Evolutionary conservation across 164 flowering plant species (phyloP).

Genomic region (Liquidambar formosana): DNA sequence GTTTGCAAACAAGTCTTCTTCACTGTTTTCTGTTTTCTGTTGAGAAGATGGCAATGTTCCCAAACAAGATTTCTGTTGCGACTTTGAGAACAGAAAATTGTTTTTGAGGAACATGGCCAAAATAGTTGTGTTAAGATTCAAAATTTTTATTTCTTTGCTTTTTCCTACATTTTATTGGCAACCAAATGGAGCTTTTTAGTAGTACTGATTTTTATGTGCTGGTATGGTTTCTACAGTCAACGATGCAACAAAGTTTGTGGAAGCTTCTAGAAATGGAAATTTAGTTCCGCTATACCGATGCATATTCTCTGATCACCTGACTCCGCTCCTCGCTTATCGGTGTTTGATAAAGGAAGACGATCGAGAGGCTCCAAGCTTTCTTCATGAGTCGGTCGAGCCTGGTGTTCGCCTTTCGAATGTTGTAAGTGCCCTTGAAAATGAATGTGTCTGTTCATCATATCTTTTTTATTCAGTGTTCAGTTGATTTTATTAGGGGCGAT

Average conservation of each 20-base stretch:
- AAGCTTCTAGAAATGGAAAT: conserved; percentile 64
- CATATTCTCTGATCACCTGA: conserved; percentile 83
- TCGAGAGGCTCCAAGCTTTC: conserved; percentile 79
- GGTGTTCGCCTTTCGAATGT: conserved; percentile 42
- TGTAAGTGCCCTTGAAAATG: conserved; percentile 46
- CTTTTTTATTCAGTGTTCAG: background rate
- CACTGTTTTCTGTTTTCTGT: too few relatives aligned
- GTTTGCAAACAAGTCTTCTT: too few relatives aligned
- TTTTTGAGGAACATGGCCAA: too few relatives aligned
- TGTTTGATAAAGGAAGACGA: conserved; percentile 85
- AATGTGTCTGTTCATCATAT: background rate
- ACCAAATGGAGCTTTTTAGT: background rate
- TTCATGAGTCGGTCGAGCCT: conserved; percentile 76
- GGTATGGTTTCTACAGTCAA: conserved; percentile 22
- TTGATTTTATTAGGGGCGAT: conserved; percentile 61
- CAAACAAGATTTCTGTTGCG: too few relatives aligned
- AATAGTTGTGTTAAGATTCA: background rate
- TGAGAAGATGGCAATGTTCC: too few relatives aligned
- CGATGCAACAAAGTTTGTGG: conserved; percentile 44
- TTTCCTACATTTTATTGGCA: background rate
- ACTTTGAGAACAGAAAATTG: too few relatives aligned
- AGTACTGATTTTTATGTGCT: background rate
- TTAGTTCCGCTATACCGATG: conserved; percentile 62
- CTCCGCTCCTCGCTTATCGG: conserved; percentile 85
- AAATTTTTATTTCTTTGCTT: background rate